Evolutionary conservation across 1,284 basidiomycete genomes (phyloP), one percentile per base, ranked within the genome.

Genomic region (Marasmius sp.): DNA sequence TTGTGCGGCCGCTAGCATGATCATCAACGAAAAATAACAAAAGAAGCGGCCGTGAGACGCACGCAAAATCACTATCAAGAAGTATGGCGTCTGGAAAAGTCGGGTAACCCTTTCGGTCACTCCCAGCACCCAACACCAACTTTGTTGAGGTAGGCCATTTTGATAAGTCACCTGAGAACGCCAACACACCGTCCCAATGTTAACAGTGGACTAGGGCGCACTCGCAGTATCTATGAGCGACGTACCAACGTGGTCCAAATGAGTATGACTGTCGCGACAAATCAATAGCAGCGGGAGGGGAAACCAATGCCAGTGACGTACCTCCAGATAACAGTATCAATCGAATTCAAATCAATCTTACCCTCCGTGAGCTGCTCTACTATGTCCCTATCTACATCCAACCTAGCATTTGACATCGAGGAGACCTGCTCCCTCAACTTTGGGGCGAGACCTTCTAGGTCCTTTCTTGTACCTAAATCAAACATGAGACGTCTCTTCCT

Each of bases 241-340:
- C 52, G 16, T 38, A 64, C 64, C 64, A 18, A 58, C 67, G 48
- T 71, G 70, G 49, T 71, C 69, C 36, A 68, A 65, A 47, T 70
- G 69, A 34, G 65, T 58, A 38, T 70, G 69, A 33, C 69, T 70
- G 37, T 6, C n/a, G 18, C 22, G 9, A 49, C 18, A 20, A 49
- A 20, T 18, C 10, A 14, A 8, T 3, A 22, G 6, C 16, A 18
- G 56, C 33, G 6, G 3, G 4, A 18, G 7, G 6, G 22, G n/a
- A n/a, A 37, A 36, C 18, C 27, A 18, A 8, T 36, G 3, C 11
- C 39, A 10, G 14, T 1, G 1, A 49, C 61, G 45, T 18, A 69
- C 69, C 69, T 70, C 70, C 70, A 71, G 43, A 71, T 66, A 0
- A 68, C 66, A 22, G 65, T 62, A 53, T 65, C 56, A 34, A 71